phyloP scores from a whole-genome alignment of 225 moss, liverwort and hornwort species.

The Physcomitrellopsis africana region DNA sequence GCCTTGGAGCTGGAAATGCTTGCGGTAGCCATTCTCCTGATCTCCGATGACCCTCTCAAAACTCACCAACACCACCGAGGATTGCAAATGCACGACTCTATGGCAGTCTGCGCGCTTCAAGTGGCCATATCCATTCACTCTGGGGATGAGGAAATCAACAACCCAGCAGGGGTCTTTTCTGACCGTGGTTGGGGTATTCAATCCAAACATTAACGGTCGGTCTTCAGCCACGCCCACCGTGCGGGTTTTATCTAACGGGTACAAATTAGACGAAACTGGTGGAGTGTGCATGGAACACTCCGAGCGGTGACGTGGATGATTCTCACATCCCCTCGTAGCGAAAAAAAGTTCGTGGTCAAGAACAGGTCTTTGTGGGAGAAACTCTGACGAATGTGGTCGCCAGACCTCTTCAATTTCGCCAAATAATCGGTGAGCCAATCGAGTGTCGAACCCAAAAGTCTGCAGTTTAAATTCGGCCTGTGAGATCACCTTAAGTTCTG shows the following conservation, averaged over 20 bases:
- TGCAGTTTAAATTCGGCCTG: too few species aligned
- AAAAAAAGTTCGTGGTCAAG: neutral
- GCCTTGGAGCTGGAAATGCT: constrained; percentile 41
- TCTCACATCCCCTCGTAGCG: neutral
- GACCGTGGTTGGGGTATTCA: neutral
- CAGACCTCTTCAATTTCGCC: too few species aligned
- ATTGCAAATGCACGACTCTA: neutral
- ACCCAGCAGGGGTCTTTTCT: neutral
- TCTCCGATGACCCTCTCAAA: neutral
- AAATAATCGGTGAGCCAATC: too few species aligned
- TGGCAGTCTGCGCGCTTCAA: neutral
- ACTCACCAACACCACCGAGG: neutral
- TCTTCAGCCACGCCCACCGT: constrained; percentile 7
- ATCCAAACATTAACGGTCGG: constrained; percentile 1
- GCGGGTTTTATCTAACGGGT: too few species aligned
- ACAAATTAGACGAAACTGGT: too few species aligned
- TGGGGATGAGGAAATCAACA: neutral
- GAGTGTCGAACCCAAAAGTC: too few species aligned
- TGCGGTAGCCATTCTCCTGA: constrained; percentile 38
- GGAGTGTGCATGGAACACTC: constrained; percentile 29
- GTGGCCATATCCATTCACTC: constrained; percentile 41
- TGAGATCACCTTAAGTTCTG: too few species aligned
- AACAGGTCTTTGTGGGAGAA: neutral
- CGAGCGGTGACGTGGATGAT: constrained; percentile 23
- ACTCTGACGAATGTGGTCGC: too few species aligned